Conservation (phyloP, 2,329 filamentous ascomycete species). For the Chrysosporium queenslandicum region DNA sequence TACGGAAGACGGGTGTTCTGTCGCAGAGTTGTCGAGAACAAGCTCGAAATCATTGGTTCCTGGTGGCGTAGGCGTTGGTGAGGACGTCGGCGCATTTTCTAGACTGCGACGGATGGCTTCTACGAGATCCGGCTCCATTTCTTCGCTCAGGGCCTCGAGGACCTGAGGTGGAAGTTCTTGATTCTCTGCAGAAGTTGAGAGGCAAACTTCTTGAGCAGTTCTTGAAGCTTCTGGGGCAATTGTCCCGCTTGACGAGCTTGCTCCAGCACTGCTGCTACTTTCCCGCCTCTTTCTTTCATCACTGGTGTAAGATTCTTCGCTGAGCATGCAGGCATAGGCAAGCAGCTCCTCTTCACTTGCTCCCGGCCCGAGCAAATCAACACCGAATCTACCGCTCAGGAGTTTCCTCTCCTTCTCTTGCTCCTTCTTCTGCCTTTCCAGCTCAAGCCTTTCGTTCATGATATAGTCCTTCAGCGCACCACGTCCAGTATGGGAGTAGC, state of each 20-base stretch:
- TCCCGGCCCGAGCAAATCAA: slow-evolving; percentile 55
- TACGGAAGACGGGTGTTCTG: not conserved
- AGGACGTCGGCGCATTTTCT: slow-evolving; percentile 23
- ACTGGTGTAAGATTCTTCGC: slow-evolving; percentile 47
- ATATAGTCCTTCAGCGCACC: slow-evolving; percentile 72
- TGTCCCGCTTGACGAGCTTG: slow-evolving; percentile 31
- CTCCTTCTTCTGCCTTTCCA: slow-evolving; percentile 61
- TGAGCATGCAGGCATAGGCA: slow-evolving; percentile 53
- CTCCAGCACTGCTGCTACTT: slow-evolving; percentile 31
- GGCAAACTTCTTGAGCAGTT: slow-evolving; percentile 15
- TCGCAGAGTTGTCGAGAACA: not conserved
- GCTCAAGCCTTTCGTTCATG: slow-evolving; percentile 69
- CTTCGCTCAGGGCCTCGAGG: slow-evolving; percentile 34
- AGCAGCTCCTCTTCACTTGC: slow-evolving; percentile 53
- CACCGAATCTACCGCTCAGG: slow-evolving; percentile 70
- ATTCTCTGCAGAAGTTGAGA: not conserved
- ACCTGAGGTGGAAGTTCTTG: not conserved
- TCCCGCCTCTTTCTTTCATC: slow-evolving; percentile 42
- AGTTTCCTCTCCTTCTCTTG: slow-evolving; percentile 58
- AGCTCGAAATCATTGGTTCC: slow-evolving; percentile 20
- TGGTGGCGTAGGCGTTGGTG: slow-evolving; percentile 29
- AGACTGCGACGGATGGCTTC: slow-evolving; percentile 51
- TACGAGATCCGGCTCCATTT: slow-evolving; percentile 49
- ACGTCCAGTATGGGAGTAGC: slow-evolving; percentile 53
- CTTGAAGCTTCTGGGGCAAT: slow-evolving; percentile 26